Evolutionary conservation across 1,284 basidiomycete species (phyloP), one percentile per base, ranked within the genome.

Genomic region (Moesziomyces sp.): DNA sequence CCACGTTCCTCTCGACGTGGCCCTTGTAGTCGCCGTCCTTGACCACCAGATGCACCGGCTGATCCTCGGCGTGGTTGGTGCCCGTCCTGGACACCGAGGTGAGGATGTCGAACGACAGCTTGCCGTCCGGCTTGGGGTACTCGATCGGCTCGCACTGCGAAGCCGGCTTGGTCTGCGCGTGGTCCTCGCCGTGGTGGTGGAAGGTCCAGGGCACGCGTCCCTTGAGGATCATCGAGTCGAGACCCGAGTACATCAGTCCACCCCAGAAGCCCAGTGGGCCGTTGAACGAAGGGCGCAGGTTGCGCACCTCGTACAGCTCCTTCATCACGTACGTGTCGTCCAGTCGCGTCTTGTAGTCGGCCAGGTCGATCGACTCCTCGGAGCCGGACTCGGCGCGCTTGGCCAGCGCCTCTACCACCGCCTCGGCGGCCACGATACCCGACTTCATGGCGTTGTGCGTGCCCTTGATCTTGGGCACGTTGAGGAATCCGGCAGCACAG

Each of bases 361-460:
- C 89, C 88, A 98, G 89, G 84, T 97, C 92, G 18, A 89, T 86
- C 0, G 85, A 82, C 53, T 79, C 59, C 63, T 79, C 69, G 13
- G 69, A 66, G 24, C 78, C 77, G 2, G 72, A 76, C 40, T 85
- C 85, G 42, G 71, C 62, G 44, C 80, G 81, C 52, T 83, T 76
- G 4, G 83, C 78, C 69, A 95, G 85, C 2, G 89, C 89, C 9
- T 90, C 88, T 77, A 88, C 93, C 0, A 93, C 92, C 0, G 92
- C 88, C 84, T 99, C 96, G 3, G 93, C 97, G 38, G 95, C 96
- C 21, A 98, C 87, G 91, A 98, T 98, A 21, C 96, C 96, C 46
- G 91, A 93, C 87, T 98, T 97, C 96, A 99, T 98, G n/a, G 96
- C 95, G 68, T 96, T 98, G 85, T 99, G 97, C 0, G 95, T 97